Base-by-base conservation (phyloP, 768 basidiomycete species). In the Lactifluus subvellereus region DNA sequence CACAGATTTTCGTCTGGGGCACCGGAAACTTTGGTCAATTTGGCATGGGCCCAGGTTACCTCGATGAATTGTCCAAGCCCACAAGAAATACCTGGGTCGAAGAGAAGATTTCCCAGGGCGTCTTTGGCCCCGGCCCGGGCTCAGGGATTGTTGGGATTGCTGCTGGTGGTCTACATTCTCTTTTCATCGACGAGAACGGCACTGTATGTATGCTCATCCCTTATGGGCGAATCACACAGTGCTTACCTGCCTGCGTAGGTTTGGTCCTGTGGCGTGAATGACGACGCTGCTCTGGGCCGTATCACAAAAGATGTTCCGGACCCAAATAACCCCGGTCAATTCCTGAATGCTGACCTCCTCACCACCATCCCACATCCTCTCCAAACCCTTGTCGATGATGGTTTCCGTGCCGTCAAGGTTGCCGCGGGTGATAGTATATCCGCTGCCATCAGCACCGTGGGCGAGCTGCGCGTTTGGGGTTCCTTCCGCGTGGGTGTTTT, bases 11-110 rank as follows among this genome's bases (percentile, higher is more conserved):
- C 66, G 87, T 83, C 8, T 98, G 91, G 84, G 96, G 96, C 7
- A 86, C 88, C 11, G 94, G 94, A 32, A 94, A 96, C 74, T 93
- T 94, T 76, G 95, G 94, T 35, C 95, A 98, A 74, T 89, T 97
- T 70, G 97, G 95, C 37, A 83, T 96, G 78, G 96, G 96, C 42
- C 84, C 85, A 4, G 84, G 86, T 66, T 71, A 77, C 54, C 76
- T 93, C 37, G 84, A 79, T 61, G 92, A 96, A 73, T 80, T 88
- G 60, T 75, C 80, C 57, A 87, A 86, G 66, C 94, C 94, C 9
- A 87, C 82, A 69, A 82, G 86, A 60, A 94, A 91, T 72, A 65
- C 74, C 0, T 91, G 88, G 87, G 80, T 91, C 27, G 87, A 93
- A 68, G 77, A 85, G 69, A 83, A 87, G 73, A 90, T 93, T 14